A percentile compares a stretch with the other conserved stretches of the same genome.
Conservation (phyloP, 305 asterid species). For the Stenogyne calaminthoides region DNA sequence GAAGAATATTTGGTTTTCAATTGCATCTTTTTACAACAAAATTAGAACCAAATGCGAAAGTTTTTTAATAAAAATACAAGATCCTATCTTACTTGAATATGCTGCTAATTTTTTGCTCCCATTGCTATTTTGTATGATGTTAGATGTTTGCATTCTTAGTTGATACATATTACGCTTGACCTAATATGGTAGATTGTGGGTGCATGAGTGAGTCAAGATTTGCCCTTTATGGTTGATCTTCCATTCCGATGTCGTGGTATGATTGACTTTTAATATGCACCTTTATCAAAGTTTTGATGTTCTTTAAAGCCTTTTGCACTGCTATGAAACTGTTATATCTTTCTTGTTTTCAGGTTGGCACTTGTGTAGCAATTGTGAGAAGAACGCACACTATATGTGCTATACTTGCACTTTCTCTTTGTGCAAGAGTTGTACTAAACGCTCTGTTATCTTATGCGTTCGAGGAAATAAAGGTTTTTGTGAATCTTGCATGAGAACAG, state of each 20-base stretch:
- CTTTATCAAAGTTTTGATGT: conserved; percentile 1
- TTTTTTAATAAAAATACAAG: not conserved
- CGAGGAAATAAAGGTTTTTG: conserved; percentile 97
- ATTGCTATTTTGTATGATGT: conserved; percentile 9
- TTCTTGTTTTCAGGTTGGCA: conserved; percentile 90
- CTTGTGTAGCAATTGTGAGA: conserved; percentile 88
- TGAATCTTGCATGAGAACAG: conserved; percentile 82
- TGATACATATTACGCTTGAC: not conserved
- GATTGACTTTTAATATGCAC: not conserved
- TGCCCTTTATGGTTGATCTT: conserved; percentile 10
- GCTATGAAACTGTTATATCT: conserved; percentile 5
- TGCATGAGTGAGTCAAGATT: not conserved
- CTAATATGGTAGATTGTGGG: conserved; percentile 6
- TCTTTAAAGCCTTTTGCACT: not conserved
- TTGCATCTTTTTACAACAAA: not conserved
- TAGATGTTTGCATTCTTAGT: not conserved
- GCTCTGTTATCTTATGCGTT: conserved; percentile 64
- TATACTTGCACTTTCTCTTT: conserved; percentile 88
- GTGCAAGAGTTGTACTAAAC: conserved; percentile 92
- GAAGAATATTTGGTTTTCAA: not conserved
- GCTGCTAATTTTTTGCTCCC: not conserved
- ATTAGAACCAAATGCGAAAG: not conserved
- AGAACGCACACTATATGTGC: conserved; percentile 90
- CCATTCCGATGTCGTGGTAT: not conserved
- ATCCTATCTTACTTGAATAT: not conserved